These are phyloP conservation scores for Tricholoma bakamatsutake DNA, from an alignment of 768 basidiomycete genomes.

Conservation along the genomic window DNA sequence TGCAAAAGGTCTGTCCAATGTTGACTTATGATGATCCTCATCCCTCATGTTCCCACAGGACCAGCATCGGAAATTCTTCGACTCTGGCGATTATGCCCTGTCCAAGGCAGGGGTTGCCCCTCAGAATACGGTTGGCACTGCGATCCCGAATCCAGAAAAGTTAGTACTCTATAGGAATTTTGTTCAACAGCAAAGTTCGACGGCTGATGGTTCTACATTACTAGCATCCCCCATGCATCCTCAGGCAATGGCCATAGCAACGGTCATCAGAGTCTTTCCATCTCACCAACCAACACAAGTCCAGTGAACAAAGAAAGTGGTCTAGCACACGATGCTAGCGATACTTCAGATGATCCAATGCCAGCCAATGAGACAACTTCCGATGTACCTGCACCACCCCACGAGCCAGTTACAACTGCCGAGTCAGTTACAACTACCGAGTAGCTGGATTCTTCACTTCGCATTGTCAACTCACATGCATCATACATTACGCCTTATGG, in stretches of 20 bases:
- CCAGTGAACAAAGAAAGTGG: constrained; percentile 61
- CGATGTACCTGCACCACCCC: neutral
- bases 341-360: constrained; percentile 21
- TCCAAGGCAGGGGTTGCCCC: constrained; percentile 93
- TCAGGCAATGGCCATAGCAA: constrained; percentile 42
- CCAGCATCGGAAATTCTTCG: constrained; percentile 98
- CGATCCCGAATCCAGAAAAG: constrained; percentile 98
- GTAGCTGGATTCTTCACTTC: constrained; percentile 4
- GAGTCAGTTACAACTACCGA: constrained; percentile 8
- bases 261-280: constrained; percentile 54
- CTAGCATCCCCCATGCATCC: constrained; percentile 90
- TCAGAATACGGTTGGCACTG: constrained; percentile 86
- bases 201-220: neutral
- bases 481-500: constrained; percentile 14
- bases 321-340: constrained; percentile 35
- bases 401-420: neutral
- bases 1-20: constrained; percentile 73
- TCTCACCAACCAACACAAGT: constrained; percentile 71
- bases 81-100: constrained; percentile 97
- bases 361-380: constrained; percentile 1
- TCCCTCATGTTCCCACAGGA: constrained; percentile 7
- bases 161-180: constrained; percentile 33
- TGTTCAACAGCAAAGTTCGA: neutral
- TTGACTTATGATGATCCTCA: constrained; percentile 8
- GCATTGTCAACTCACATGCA: constrained; percentile 6